Evolutionary conservation across 441 rosid species (phyloP).

Genomic region (Viola pubescens): DNA sequence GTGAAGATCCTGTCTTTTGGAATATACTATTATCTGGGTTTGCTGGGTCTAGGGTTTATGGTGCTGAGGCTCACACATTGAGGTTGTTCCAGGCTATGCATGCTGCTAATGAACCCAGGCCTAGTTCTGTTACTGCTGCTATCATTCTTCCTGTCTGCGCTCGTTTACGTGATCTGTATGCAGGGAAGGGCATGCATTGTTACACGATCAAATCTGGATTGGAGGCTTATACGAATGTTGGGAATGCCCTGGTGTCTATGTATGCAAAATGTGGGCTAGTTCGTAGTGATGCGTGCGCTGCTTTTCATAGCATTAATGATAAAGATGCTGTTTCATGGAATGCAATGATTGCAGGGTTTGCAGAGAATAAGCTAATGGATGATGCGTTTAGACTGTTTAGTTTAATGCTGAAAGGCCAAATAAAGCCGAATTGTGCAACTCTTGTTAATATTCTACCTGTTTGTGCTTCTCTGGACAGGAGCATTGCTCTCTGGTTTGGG

Average conservation of each 20-base stretch:
- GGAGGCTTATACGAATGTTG: slow-evolving; percentile 53
- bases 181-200: slow-evolving; percentile 51
- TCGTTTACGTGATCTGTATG: slow-evolving; percentile 36
- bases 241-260: slow-evolving; percentile 72
- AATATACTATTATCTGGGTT: slow-evolving; percentile 70
- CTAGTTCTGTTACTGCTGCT: slow-evolving; percentile 55
- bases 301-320: slow-evolving; percentile 42
- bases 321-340: slow-evolving; percentile 92
- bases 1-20: slow-evolving; percentile 65
- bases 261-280: slow-evolving; percentile 66
- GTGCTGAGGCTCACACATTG: slow-evolving; percentile 29
- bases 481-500: slow-evolving; percentile 36
- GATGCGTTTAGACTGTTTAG: slow-evolving; percentile 50
- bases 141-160: slow-evolving; percentile 64
- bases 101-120: slow-evolving; percentile 31
- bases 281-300: slow-evolving; percentile 38
- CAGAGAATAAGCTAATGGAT: slow-evolving; percentile 47
- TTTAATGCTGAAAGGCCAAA: slow-evolving; percentile 42
- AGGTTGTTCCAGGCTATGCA: slow-evolving; percentile 47
- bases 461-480: slow-evolving; percentile 40
- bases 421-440: slow-evolving; percentile 52
- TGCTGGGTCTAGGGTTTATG: slow-evolving; percentile 35
- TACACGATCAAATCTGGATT: slow-evolving; percentile 50
- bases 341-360: slow-evolving; percentile 76
- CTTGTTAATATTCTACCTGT: slow-evolving; percentile 54